phyloP scores from a whole-genome alignment of 345 rosid species.

The Citrus unshiu region DNA sequence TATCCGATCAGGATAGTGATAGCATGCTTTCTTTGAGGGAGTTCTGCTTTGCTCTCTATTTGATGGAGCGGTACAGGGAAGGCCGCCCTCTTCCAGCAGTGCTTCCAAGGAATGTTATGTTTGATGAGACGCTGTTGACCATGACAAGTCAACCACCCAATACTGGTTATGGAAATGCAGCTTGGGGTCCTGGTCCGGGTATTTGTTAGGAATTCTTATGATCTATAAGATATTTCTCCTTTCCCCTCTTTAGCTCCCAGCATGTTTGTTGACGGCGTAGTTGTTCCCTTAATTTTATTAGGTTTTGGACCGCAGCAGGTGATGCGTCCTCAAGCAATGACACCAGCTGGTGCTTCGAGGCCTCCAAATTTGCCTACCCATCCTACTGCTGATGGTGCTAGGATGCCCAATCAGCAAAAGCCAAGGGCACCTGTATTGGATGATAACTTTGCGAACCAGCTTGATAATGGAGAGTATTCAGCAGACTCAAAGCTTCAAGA shows the following conservation, averaged over 20 bases:
- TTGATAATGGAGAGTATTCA: constrained; percentile 39
- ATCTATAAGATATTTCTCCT: constrained; percentile 12
- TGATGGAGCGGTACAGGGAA: constrained; percentile 96
- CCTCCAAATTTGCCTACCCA: constrained; percentile 54
- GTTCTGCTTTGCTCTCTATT: constrained; percentile 89
- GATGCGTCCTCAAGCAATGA: constrained; percentile 49
- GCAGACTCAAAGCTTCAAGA: constrained; percentile 41
- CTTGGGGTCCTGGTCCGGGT: constrained; percentile 79
- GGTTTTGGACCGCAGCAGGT: constrained; percentile 71
- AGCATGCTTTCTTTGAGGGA: constrained; percentile 99
- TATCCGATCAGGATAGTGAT: constrained; percentile 97
- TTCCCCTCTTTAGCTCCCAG: constrained; percentile 18
- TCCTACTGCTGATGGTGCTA: constrained; percentile 39
- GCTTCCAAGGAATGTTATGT: constrained; percentile 79
- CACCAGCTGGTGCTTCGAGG: constrained; percentile 57
- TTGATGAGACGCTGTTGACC: constrained; percentile 80
- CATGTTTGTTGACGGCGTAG: constrained; percentile 12
- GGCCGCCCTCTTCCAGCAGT: constrained; percentile 82
- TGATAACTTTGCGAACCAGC: constrained; percentile 59
- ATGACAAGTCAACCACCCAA: constrained; percentile 69
- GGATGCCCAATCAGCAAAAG: constrained; percentile 48
- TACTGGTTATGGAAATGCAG: constrained; percentile 59
- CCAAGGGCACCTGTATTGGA: constrained; percentile 40
- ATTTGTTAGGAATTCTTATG: constrained; percentile 27
- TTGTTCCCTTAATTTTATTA: constrained; percentile 22